phyloP scores from a whole-genome alignment of 192 early-diverging fungal species.

The Haplosporangium gracile region DNA sequence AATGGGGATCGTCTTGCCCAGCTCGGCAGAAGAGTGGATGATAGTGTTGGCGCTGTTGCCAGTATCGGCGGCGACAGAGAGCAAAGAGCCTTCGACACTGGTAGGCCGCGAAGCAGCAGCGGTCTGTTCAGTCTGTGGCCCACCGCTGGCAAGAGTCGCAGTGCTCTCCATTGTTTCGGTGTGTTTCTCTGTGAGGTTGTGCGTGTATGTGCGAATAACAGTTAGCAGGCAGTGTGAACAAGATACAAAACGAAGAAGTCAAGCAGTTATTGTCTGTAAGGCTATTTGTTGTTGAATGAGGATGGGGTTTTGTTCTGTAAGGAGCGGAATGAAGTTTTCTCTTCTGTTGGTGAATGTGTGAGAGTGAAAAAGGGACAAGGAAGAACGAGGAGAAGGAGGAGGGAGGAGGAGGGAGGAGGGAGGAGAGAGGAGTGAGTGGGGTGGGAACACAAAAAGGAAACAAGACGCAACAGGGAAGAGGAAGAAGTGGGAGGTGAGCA shows the following conservation, averaged over 20 bases:
- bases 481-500: background rate
- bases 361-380: background rate
- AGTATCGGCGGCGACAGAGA: background rate
- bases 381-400: background rate
- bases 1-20: constrained; percentile 1
- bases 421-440: background rate
- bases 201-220: background rate
- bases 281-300: background rate
- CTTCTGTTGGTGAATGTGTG: too few species aligned
- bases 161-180: background rate
- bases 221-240: background rate
- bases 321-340: background rate
- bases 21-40: background rate
- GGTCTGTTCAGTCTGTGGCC: background rate
- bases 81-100: background rate
- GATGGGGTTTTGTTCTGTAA: background rate
- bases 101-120: background rate
- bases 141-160: background rate
- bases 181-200: background rate
- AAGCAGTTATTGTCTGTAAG: background rate
- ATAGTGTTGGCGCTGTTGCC: background rate
- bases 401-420: background rate
- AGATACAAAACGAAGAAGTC: background rate
- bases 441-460: background rate
- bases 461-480: background rate